Base-by-base conservation (phyloP, 495 filamentous ascomycete genomes). In the Lasiosphaeria miniovina region DNA sequence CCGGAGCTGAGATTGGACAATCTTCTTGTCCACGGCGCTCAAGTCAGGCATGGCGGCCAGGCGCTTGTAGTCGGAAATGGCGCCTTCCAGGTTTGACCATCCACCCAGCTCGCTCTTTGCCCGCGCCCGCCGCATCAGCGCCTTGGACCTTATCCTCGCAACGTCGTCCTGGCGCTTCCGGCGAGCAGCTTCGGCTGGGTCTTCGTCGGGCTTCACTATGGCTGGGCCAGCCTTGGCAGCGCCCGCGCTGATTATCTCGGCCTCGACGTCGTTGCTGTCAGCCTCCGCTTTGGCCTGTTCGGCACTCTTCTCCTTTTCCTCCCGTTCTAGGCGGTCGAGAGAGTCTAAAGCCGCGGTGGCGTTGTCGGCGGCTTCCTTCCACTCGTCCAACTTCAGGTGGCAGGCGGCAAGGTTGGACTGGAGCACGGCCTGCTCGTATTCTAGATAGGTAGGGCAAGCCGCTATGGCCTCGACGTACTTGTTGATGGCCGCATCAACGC, bases 401-500 rank as follows among this genome's bases (percentile, higher is more conserved):
- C 90, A 96, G n/a, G 91, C 94, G 4, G 93, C 81, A 59, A 96
- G 85, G 75, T 98, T 98, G 73, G 86, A 88, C 36, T 85, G 86
- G 11, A 97, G 80, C 10, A 96, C 90, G 24, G 94, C 91, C 65
- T 93, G 78, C 67, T 96, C 91, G 76, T 89, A 94, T 62, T 94
- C 89, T 38, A 97, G 84, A 68, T 96, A 96, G 63, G 84, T 88
- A 3, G 94, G 94, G 60, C 90, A 94, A 17, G 86, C 81, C 36
- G 87, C 80, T 2, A 96, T 79, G 31, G 94, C 94, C 59, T 89
- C 84, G 65, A 92, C 89, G 76, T 98, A 98, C 66, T 83, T 86
- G 70, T 88, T 86, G 64, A 97, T 89, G n/a, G 94, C 94, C 65
- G 89, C 86, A 63, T 88, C 84, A 75, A 90, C 96, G 57, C 83